Base-by-base conservation (phyloP, 345 rosid species). In the Pugionium dolabratum region DNA sequence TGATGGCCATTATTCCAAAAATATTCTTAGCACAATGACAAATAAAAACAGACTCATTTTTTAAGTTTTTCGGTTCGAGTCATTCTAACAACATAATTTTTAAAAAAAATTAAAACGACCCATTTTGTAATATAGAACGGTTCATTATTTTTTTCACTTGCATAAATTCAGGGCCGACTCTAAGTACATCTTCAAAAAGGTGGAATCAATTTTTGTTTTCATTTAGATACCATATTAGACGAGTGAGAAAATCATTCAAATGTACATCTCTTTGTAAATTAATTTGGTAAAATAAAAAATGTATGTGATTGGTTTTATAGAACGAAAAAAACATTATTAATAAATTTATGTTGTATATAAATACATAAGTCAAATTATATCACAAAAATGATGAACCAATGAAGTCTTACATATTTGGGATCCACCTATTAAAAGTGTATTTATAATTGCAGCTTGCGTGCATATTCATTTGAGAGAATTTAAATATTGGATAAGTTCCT, bases 371-470 rank as follows among this genome's bases (percentile, higher is more conserved):
- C 0, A 34, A 3, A 34, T 45, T 26, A 44, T 6, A 33, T 54
- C 29, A 65, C 28, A 54, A 32, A 63, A 26, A 27, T 32, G 29
- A 41, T 40, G 51, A 64, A 30, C 39, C 41, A 52, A 32, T 29
- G 2, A 31, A 41, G 3, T 51, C 34, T 3, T 34, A 26, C 27
- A 62, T 5, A 49, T 50, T 50, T 40, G 29, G 48, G 46, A 50
- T 50, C 40, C 50, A n/a, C 50, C 28, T 41, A 49, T n/a, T 36
- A 49, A 3, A 32, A 6, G 7, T 10, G 28, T 43, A 42, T 11
- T 44, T 37, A 45, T 55, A 10, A 55, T 37, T 37, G 40, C n/a
- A 57, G 64, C 48, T 47, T 49, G 11, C 59, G 7, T 34, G 36
- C 36, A 34, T 34, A 18, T 18, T 58, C 26, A 29, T 56, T 47